phyloP scores from a whole-genome alignment of 106 monocot genomes.

The Narthecium ossifragum region DNA sequence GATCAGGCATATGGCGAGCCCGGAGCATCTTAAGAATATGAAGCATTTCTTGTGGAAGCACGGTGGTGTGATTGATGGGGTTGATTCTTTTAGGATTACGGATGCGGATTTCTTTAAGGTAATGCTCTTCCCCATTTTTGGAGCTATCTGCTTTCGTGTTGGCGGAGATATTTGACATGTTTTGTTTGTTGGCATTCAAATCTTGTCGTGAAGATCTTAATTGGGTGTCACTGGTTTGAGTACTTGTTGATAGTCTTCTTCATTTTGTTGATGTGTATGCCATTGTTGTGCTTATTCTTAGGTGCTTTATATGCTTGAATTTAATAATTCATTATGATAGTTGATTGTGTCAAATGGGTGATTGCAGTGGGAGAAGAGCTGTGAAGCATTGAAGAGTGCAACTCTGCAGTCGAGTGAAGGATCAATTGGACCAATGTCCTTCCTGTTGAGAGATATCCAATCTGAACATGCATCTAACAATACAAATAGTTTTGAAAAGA shows the following conservation, averaged over 20 bases:
- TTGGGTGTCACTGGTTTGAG: no score
- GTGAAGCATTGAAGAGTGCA: slow-evolving; percentile 32
- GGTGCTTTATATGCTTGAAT: background rate
- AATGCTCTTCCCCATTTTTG: no score
- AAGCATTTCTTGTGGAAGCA: slow-evolving; percentile 76
- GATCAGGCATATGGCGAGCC: slow-evolving; percentile 62
- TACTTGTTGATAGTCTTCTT: no score
- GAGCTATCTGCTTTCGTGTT: no score
- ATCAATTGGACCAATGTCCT: slow-evolving; percentile 17
- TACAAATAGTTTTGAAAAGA: slow-evolving; percentile 47
- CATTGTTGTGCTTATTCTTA: no score
- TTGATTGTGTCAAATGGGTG: no score
- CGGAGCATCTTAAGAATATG: slow-evolving; percentile 50
- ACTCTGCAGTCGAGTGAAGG: slow-evolving; percentile 14
- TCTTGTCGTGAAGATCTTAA: no score
- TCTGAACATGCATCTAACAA: slow-evolving; percentile 46
- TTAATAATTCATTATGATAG: background rate
- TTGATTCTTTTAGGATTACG: slow-evolving; percentile 57
- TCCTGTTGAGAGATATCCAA: slow-evolving; percentile 83
- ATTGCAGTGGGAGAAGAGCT: slow-evolving; percentile 90
- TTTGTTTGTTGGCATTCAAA: no score
- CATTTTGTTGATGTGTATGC: no score
- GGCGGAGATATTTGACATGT: no score
- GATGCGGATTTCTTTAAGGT: slow-evolving; percentile 68
- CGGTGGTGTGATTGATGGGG: slow-evolving; percentile 54